Evolutionary conservation across 2,329 filamentous ascomycete species (phyloP).

Genomic region (Pseudocercospora ulei): DNA sequence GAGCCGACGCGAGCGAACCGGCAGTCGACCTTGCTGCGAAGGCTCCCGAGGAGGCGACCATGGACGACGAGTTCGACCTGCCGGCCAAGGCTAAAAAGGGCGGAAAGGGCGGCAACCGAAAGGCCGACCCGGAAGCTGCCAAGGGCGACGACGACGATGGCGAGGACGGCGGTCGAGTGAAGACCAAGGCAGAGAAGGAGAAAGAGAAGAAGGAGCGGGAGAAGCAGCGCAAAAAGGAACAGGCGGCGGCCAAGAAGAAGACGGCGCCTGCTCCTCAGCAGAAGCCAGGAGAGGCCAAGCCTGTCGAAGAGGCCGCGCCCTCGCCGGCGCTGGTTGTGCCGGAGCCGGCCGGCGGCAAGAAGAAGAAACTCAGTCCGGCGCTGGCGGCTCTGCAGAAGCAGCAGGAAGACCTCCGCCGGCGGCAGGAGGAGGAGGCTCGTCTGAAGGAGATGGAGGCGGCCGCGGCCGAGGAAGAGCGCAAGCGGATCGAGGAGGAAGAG

Average conservation of each 20-base stretch:
- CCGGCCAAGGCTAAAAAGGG: slow-evolving; percentile 61
- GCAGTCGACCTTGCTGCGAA: slow-evolving; percentile 49
- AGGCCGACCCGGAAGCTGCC: slow-evolving; percentile 43
- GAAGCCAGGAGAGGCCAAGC: slow-evolving; percentile 28
- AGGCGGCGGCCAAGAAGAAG: slow-evolving; percentile 83
- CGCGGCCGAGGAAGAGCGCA: slow-evolving; percentile 56
- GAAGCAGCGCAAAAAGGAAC: slow-evolving; percentile 97
- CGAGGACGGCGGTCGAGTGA: slow-evolving; percentile 55
- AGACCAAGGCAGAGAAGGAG: slow-evolving; percentile 98
- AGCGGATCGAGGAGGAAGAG: slow-evolving; percentile 59
- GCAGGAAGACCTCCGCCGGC: slow-evolving; percentile 63
- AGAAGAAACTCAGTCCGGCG: slow-evolving; percentile 81
- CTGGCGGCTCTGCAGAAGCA: slow-evolving; percentile 67
- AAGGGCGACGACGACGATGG: slow-evolving; percentile 43
- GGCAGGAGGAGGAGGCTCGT: slow-evolving; percentile 55
- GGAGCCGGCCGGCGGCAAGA: slow-evolving; percentile 45
- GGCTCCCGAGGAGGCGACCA: slow-evolving; percentile 66
- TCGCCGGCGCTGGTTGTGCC: slow-evolving; percentile 45
- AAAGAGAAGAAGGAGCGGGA: slow-evolving; percentile 96
- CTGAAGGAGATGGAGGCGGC: slow-evolving; percentile 55
- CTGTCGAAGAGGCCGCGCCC: slow-evolving; percentile 37
- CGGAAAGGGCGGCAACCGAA: slow-evolving; percentile 35
- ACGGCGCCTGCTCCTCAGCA: slow-evolving; percentile 35
- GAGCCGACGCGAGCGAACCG: slow-evolving; percentile 47
- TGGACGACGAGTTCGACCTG: slow-evolving; percentile 59